Conservation (phyloP, 2,329 filamentous ascomycete genomes). For the Didymella lethalis region DNA sequence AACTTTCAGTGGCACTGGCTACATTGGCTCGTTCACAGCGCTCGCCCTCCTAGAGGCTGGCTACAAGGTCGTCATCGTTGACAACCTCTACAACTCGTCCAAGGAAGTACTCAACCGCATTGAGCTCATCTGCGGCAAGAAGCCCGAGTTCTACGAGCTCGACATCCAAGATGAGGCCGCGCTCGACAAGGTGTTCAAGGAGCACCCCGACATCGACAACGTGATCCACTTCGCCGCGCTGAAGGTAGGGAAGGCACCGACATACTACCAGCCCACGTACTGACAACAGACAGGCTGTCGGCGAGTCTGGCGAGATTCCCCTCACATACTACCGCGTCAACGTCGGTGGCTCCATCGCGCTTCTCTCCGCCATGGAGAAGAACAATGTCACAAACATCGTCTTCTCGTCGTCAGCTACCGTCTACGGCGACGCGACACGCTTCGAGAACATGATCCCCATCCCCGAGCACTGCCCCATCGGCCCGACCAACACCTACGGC, state of each 20-base stretch:
- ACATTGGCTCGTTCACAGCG: conserved; percentile 97
- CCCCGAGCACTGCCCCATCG: conserved; percentile 93
- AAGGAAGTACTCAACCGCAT: conserved; percentile 92
- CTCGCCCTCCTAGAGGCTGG: conserved; percentile 90
- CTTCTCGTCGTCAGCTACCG: conserved; percentile 97
- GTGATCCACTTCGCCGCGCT: conserved; percentile 98
- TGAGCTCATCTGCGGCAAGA: conserved; percentile 89
- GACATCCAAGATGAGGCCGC: conserved; percentile 87
- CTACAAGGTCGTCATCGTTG: conserved; percentile 95
- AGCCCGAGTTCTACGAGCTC: conserved; percentile 81
- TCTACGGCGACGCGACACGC: conserved; percentile 96
- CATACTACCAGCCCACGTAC: neutral
- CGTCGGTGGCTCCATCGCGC: conserved; percentile 87
- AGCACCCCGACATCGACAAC: conserved; percentile 92
- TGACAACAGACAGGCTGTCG: conserved; percentile 74
- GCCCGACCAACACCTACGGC: conserved; percentile 96
- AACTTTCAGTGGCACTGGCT: conserved; percentile 83
- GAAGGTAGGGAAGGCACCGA: conserved; percentile 69
- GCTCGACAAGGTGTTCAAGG: conserved; percentile 85
- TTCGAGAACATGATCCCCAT: conserved; percentile 99
- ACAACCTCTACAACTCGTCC: conserved; percentile 97
- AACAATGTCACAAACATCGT: conserved; percentile 96
- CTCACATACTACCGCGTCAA: conserved; percentile 99
- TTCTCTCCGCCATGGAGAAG: conserved; percentile 85
- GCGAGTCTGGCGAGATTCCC: conserved; percentile 91